Evolutionary conservation across 768 basidiomycete species (phyloP), one percentile per base, ranked within the genome.

Genomic region (Crucibulum laeve): DNA sequence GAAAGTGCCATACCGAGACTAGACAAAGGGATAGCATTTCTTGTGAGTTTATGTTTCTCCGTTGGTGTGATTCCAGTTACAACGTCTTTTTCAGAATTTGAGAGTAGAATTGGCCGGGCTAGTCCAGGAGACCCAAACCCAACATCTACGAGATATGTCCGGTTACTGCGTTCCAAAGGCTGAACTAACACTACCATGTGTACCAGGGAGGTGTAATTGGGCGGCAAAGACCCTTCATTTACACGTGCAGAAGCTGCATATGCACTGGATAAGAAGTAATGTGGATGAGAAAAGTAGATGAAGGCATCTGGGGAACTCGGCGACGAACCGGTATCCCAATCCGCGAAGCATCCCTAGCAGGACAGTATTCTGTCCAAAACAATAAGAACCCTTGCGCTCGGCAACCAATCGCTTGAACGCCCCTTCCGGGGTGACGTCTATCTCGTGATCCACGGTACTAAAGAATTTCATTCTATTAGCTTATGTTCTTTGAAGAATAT

Each of bases 121-220:
- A 59, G 51, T 1, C 51, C 47, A 6, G 49, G 32, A 5, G 54
- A 48, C 3, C 64, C 63, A 42, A 62, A 61, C 8, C 64, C 63
- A 4, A 57, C 61, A 46, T 66, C 63, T 11, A 62, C 58, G 7
- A 64, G 17, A 40, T 58, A 67, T 0, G 63, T 65, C 41, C 53
- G 42, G 40, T 58, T 61, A 30, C 49, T 55, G 17, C 53, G 44
- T 14, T 19, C 28, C 15, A 47, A 52, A 1, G 63, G 65, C 34
- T 67, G 65, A 3, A 62, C 62, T 28, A 67, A 59, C 8, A 63
- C 38, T 18, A 63, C 48, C 46, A 60, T 57, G 40, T 65, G 65
- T 4, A 42, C 37, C 13, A 51, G 45, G 8, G 50, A 22, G 2
- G 49, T 46, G 25, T 52, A 63, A 1, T 25, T 40, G 2, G 46